Base-by-base conservation (phyloP, 169 alveolate genomes). In the Eimeria maxima region DNA sequence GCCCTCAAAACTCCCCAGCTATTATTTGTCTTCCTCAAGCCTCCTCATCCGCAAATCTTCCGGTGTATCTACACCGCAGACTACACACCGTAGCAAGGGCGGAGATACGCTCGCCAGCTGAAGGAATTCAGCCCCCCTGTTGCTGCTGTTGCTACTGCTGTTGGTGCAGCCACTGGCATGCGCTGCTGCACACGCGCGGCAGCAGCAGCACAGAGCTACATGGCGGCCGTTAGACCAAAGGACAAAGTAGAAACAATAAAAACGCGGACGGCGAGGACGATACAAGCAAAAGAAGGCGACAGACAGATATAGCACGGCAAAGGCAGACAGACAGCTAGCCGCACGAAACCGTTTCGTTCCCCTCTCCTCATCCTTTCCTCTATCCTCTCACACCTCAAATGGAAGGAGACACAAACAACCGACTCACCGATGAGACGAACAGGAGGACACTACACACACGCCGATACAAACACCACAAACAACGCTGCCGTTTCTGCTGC, bases 81-180 rank as follows among this genome's bases (percentile, higher is more conserved):
- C 8, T 60, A 60, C 69, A 60, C 69, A 60, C 69, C 69, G 7
- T 18, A 60, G 69, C 11, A 60, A 24, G 69, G 69, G 69, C 69
- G n/a, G n/a, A 60, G 69, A 60, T 18, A 4, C n/a, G 69, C n/a
- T 60, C 69, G 69, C 20, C 80, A 69, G 80, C 80, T 69, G 47
- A 69, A 33, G 50, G 22, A 69, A 0, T 29, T 18, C 42, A 33
- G 27, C 80, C 18, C 18, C 7, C 4, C 80, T n/a, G 42, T 18
- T 69, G 80, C 80, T 69, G 80, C 80, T 69, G 80, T 14, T n/a
- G 80, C 80, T 29, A 45, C 80, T 69, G 80, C 45, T 69, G 80
- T 18, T 69, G 80, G 47, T 69, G 80, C 80, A 29, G 80, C 45
- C 11, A 47, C 80, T 69, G 80, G 80, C 69, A 14, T 18, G 27